Percentiles rank a stretch among this genome's conserved stretches.
Evolutionary conservation across 2,329 filamentous ascomycete species (phyloP).

Genomic region (Aspergillus fructus): DNA sequence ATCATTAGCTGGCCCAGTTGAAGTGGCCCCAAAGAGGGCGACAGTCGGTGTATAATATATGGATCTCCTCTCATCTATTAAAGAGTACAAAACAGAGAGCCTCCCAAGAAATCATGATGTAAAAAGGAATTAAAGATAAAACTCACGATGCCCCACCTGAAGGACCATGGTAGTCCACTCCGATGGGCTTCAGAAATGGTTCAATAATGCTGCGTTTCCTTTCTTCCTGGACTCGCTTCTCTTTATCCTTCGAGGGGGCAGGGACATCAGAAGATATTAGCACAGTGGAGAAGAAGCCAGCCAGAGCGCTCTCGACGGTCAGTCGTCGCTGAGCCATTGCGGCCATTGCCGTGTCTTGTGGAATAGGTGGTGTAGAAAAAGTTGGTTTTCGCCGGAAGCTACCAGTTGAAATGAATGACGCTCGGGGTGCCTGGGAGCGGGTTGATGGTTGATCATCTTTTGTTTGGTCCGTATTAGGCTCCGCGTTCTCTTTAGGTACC

Average conservation of each 20-base stretch:
- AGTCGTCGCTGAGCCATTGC: conserved; percentile 49
- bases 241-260: conserved; percentile 52
- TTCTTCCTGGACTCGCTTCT: conserved; percentile 61
- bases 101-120: neutral
- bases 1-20: neutral
- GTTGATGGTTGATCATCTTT: conserved; percentile 10
- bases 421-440: conserved; percentile 22
- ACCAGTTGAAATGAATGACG: conserved; percentile 29
- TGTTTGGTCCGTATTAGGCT: conserved; percentile 3
- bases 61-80: neutral
- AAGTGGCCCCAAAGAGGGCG: neutral
- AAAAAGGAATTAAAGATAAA: neutral
- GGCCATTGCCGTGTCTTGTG: conserved; percentile 24
- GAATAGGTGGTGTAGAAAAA: conserved; percentile 25
- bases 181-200: conserved; percentile 59
- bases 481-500: neutral
- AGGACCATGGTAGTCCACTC: conserved; percentile 34
- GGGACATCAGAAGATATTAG: conserved; percentile 56
- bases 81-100: neutral
- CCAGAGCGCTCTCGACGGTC: conserved; percentile 61
- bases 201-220: conserved; percentile 67
- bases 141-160: conserved; percentile 27
- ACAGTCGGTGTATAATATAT: neutral
- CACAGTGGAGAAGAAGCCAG: conserved; percentile 63
- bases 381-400: conserved; percentile 31